Percentiles rank a stretch among this genome's conserved stretches.
phyloP scores from a whole-genome alignment of 352 stramenopile species.

The Globisporangium iwayamae region DNA sequence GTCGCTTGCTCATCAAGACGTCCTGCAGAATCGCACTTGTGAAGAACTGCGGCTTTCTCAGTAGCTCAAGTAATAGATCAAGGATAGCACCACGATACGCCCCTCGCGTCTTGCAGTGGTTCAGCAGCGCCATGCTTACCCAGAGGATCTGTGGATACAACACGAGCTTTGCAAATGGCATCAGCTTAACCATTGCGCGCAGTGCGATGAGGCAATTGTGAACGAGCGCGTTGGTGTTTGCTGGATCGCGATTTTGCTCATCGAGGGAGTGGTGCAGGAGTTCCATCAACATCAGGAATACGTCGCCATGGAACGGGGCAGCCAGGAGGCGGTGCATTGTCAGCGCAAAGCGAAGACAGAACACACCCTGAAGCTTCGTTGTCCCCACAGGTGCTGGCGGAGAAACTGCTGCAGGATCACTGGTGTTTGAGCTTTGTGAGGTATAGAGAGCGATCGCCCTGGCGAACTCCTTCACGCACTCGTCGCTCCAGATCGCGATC shows the following conservation, averaged over 20 bases:
- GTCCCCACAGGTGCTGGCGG: neutral
- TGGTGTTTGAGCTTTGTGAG: neutral
- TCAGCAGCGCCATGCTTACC: slow-evolving; percentile 67
- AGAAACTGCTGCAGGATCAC: neutral
- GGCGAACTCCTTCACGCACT: slow-evolving; percentile 57
- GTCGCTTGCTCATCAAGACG: slow-evolving; percentile 45
- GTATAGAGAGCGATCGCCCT: slow-evolving; percentile 32
- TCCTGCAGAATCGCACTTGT: slow-evolving; percentile 39
- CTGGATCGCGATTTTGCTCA: slow-evolving; percentile 26
- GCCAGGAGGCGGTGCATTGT: slow-evolving; percentile 43
- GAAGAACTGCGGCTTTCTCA: slow-evolving; percentile 44
- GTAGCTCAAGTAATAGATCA: slow-evolving; percentile 40
- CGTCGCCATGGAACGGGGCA: slow-evolving; percentile 50
- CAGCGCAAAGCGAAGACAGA: slow-evolving; percentile 55
- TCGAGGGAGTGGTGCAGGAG: slow-evolving; percentile 45
- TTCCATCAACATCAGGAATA: slow-evolving; percentile 54
- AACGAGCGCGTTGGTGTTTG: slow-evolving; percentile 23
- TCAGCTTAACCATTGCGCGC: slow-evolving; percentile 33
- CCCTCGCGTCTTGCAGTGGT: slow-evolving; percentile 29
- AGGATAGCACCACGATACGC: slow-evolving; percentile 27
- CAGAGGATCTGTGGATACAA: slow-evolving; percentile 79
- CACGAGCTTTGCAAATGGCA: slow-evolving; percentile 47
- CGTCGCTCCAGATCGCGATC: slow-evolving; percentile 39
- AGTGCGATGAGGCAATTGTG: slow-evolving; percentile 45
- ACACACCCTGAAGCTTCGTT: slow-evolving; percentile 14